Conservation (phyloP, 1,284 basidiomycete genomes). For the Cutaneotrichosporon dermatis region DNA sequence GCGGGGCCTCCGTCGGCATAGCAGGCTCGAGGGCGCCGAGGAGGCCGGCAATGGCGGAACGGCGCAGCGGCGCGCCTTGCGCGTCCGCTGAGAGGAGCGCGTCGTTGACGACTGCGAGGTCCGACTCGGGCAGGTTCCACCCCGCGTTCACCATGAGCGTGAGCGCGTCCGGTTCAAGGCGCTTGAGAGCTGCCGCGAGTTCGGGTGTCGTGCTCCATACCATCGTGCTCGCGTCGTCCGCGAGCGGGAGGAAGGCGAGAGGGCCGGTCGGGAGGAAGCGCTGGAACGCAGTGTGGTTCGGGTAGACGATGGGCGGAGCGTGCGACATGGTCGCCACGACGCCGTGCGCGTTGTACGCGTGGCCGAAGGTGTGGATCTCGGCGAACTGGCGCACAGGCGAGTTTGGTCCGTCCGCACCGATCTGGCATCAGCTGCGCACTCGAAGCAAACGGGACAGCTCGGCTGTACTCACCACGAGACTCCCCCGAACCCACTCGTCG, state of each 20-base stretch:
- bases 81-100: constrained; percentile 54
- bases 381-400: constrained; percentile 89
- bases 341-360: constrained; percentile 85
- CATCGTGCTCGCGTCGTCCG: constrained; percentile 72
- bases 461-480: constrained; percentile 27
- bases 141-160: constrained; percentile 81
- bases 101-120: constrained; percentile 65
- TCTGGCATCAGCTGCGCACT: constrained; percentile 24
- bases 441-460: no score
- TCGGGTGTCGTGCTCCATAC: constrained; percentile 90
- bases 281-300: constrained; percentile 84
- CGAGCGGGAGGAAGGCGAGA: constrained; percentile 83
- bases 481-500: constrained; percentile 42
- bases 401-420: constrained; percentile 93
- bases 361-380: constrained; percentile 81
- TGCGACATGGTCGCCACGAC: constrained; percentile 85
- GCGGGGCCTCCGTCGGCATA: constrained; percentile 50
- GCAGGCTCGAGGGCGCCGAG: constrained; percentile 54
- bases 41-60: constrained; percentile 24
- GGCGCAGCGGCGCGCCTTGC: constrained; percentile 18
- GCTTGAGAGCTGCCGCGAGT: constrained; percentile 69
- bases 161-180: constrained; percentile 63
- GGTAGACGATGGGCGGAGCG: constrained; percentile 52
- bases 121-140: constrained; percentile 76
- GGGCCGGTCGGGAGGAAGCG: constrained; percentile 94